Percentiles rank a stretch among this genome's conserved stretches.
These are phyloP conservation scores for Metarhizium humberi DNA, from an alignment of 2,329 filamentous ascomycete species.

Conservation along the genomic window DNA sequence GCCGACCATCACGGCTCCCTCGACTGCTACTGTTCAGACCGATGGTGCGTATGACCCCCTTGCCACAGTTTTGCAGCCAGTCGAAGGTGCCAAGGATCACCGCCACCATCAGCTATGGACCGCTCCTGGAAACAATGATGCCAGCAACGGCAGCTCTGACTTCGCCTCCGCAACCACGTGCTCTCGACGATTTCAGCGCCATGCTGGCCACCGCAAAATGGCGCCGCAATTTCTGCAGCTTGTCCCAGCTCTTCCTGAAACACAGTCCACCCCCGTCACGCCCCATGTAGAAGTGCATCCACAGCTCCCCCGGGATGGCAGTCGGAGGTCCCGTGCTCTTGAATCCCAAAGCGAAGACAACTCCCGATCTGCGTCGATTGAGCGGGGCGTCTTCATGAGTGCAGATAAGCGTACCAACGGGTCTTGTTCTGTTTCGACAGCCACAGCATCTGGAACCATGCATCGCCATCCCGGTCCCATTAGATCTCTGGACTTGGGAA, in stretches of 20 bases:
- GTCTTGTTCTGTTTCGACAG: conserved; percentile 43
- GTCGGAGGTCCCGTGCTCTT: conserved; percentile 32
- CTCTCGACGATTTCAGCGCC: conserved; percentile 25
- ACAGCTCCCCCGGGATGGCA: conserved; percentile 34
- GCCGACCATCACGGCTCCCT: conserved; percentile 13
- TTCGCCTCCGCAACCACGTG: conserved; percentile 7
- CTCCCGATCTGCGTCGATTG: conserved; percentile 52
- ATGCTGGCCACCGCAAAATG: conserved; percentile 33
- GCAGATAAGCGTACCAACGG: conserved; percentile 56
- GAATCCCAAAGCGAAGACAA: conserved; percentile 32
- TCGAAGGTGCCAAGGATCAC: conserved; percentile 7
- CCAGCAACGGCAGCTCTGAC: conserved; percentile 11
- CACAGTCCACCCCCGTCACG: conserved; percentile 23
- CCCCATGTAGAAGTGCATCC: conserved; percentile 24
- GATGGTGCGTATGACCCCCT: conserved; percentile 28
- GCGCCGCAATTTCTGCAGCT: conserved; percentile 36
- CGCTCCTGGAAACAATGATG: neutral
- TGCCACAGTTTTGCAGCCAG: conserved; percentile 26
- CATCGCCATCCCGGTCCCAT: conserved; percentile 35
- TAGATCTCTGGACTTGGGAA: conserved; percentile 32
- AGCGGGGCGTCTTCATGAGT: conserved; percentile 49
- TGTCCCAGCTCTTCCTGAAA: conserved; percentile 13
- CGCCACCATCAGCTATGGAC: neutral
- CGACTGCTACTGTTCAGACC: conserved; percentile 14
- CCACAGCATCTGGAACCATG: conserved; percentile 51